Evolutionary conservation across 345 rosid genomes (phyloP).

Genomic region (Lumnitzera littorea): DNA sequence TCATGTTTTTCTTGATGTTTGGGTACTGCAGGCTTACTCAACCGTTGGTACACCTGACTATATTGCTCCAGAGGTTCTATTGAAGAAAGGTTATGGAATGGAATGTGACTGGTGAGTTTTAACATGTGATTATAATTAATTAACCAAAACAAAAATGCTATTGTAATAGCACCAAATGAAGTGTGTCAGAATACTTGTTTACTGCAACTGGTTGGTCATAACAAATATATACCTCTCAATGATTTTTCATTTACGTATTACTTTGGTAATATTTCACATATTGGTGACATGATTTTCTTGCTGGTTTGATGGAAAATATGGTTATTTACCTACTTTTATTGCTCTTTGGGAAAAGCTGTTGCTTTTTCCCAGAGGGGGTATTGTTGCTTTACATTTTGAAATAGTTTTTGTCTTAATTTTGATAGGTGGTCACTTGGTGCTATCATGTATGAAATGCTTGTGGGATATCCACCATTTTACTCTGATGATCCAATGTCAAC

Average conservation of each 20-base stretch:
- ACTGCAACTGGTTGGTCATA: not conserved
- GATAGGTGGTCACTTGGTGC: slow-evolving; percentile 99
- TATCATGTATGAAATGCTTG: slow-evolving; percentile 94
- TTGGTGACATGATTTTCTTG: not conserved
- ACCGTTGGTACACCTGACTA: slow-evolving; percentile 98
- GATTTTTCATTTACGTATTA: no score
- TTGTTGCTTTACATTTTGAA: not conserved
- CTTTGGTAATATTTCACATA: no score
- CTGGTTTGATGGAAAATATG: no score
- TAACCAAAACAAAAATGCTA: not conserved
- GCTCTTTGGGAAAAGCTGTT: no score
- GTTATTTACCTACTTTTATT: no score
- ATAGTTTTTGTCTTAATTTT: slow-evolving; percentile 9
- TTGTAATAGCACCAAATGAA: not conserved
- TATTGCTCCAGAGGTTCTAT: slow-evolving; percentile 90
- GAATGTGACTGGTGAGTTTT: slow-evolving; percentile 90
- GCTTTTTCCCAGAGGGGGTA: not conserved
- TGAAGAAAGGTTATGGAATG: slow-evolving; percentile 97
- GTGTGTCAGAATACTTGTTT: not conserved
- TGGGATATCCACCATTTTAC: slow-evolving; percentile 94
- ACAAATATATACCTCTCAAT: no score
- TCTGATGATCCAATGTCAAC: slow-evolving; percentile 99
- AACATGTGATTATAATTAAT: not conserved
- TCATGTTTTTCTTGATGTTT: not conserved
- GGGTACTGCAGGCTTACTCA: slow-evolving; percentile 78